Evolutionary conservation across 768 basidiomycete genomes (phyloP).

Genomic region (Mycena alexandri): DNA sequence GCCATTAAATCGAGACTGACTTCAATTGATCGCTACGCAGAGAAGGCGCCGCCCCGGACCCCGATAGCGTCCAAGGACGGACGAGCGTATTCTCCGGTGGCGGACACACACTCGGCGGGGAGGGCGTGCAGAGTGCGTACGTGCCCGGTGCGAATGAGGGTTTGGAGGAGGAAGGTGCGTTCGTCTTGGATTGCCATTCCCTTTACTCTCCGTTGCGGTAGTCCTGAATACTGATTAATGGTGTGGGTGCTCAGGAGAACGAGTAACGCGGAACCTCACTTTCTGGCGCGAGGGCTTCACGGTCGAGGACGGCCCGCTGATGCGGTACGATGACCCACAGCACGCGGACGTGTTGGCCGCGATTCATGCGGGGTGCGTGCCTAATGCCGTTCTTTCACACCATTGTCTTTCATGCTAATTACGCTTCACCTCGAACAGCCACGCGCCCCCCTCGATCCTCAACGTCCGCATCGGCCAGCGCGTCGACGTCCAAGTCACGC

Average conservation of each 20-base stretch:
- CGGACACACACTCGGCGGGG: not conserved
- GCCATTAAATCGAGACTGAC: no score
- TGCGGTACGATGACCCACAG: slow-evolving; percentile 1
- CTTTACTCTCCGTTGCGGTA: no score
- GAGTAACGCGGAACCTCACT: slow-evolving; percentile 55
- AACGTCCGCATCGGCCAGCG: slow-evolving; percentile 72
- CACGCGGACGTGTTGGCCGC: not conserved
- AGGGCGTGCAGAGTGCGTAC: not conserved
- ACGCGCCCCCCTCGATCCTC: slow-evolving; percentile 72
- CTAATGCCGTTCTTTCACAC: not conserved
- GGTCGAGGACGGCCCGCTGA: slow-evolving; percentile 6
- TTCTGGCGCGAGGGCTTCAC: slow-evolving; percentile 4
- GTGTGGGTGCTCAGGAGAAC: slow-evolving; percentile 19
- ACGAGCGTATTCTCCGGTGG: slow-evolving; percentile 16
- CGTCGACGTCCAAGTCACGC: slow-evolving; percentile 72
- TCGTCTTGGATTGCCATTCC: no score
- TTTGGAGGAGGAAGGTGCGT: not conserved
- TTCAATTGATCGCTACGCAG: slow-evolving; percentile 12
- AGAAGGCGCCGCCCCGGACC: slow-evolving; percentile 17
- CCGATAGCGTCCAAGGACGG: not conserved
- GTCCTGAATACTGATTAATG: no score
- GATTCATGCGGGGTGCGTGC: not conserved
- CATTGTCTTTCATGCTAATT: no score
- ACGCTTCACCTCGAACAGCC: slow-evolving; percentile 40
- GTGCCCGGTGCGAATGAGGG: slow-evolving; percentile 41